Evolutionary conservation across 169 alveolate genomes (phyloP), one percentile per base, ranked within the genome.

Genomic region (Cryptosporidium tyzzeri): DNA sequence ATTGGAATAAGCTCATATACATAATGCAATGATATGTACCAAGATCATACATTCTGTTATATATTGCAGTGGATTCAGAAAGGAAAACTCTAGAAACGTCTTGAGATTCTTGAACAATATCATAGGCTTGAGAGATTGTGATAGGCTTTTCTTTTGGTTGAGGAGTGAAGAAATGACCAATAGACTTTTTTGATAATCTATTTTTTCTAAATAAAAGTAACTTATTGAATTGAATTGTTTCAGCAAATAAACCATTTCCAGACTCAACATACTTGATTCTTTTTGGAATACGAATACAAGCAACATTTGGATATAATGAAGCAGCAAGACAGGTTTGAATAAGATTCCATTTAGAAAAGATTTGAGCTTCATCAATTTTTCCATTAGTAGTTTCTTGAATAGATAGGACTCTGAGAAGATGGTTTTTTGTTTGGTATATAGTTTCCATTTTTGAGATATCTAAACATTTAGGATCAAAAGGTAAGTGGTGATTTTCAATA

Each of bases 371-470:
- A n/a, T 80, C 80, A 18, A 80, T 35, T 12, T 21, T 26, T 26
- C 10, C 71, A 2, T 31, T 1, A 16, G 41, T 16, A 21, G n/a
- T 9, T 8, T 80, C 80, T 35, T 31, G 39, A 48, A 80, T 80
- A 23, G 61, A 37, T 7, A 80, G 1, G 12, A 80, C 53, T 12
- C 75, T 18, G 18, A 31, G 16, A 31, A 80, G 41, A 53, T 80
- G 89, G 18, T 80, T 65, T 80, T 9, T 62, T 7, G 89, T 80
- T 48, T 80, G 80, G 39, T 65, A 80, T 3, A 80, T 67, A 18
- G 68, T 65, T 23, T 80, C 89, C 89, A 80, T 80, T 62, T 80
- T 80, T 14, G 68, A 45, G 51, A 62, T 14, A 65, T 80, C 89
- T 8, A 80, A 37, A 31, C 39, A 62, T 59, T 59, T 65, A 21